Evolutionary conservation across 176 grass and related monocot genomes (phyloP), one percentile per base, ranked within the genome.

Genomic region (Neostapfia colusana): DNA sequence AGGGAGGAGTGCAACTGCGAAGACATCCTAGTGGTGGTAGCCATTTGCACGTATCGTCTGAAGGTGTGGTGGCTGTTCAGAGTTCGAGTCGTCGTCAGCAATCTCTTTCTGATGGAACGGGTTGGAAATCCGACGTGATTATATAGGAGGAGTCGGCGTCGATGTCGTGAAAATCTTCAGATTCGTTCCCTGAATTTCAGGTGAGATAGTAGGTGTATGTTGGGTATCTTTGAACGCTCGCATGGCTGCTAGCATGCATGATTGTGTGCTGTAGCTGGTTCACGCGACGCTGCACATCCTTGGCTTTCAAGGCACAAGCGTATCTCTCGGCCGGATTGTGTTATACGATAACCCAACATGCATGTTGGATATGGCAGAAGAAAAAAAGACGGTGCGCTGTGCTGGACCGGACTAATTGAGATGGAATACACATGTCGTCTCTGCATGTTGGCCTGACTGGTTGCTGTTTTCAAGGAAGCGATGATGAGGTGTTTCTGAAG

Each of bases 231-330:
- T 74, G 72, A 74, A 60, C 14, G 54, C 23, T 74, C 39, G 55
- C 54, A 74, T 74, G 54, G 72, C 72, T 37, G 72, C 72, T 74
- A 74, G 72, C 72, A 43, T 54, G 8, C 7, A 54, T 43, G 54
- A 74, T 74, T 74, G 72, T 60, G 54, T 28, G 54, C 2, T 60
- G 36, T 73, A 26, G 71, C 71, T 43, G 72, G 55, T 60, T 60
- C 72, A 74, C 71, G 51, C 23, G 36, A 59, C 6, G 13, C 17
- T 42, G n/a, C 14, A 7, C 23, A 74, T 42, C 17, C 54, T 74
- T 74, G 23, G 37, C 54, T 43, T 28, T 1, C 37, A 74, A 74
- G 72, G 13, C 23, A 74, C 15, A 43, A 60, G 23, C 21, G 72
- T 60, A 74, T 74, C 72, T 43, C 38, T 60, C 54, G 3, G 71